A percentile compares a stretch with the other conserved stretches of the same genome.
phyloP scores from a whole-genome alignment of 352 stramenopile genomes.

The Blastocystis sp. region DNA sequence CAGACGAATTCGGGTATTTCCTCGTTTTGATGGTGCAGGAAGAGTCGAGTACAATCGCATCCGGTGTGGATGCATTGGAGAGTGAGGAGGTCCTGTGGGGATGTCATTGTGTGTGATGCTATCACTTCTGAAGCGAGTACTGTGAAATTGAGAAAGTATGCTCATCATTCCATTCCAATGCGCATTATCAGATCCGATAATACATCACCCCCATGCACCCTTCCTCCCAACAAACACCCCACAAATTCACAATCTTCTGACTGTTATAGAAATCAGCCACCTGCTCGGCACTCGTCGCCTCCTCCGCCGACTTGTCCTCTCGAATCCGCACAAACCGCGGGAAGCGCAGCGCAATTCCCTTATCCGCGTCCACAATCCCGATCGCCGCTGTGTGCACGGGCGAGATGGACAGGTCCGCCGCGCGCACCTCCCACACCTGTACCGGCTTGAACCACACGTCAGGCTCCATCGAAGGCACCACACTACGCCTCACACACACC shows the following conservation, averaged over 20 bases:
- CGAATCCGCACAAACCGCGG: conserved; percentile 93
- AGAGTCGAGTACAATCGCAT: conserved; percentile 14
- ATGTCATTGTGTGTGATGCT: neutral
- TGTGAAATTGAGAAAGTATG: too few species aligned
- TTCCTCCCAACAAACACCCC: conserved; percentile 1
- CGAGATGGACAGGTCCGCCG: conserved; percentile 94
- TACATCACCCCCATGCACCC: too few species aligned
- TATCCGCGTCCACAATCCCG: conserved; percentile 76
- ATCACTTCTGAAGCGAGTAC: too few species aligned
- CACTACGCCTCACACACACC: conserved; percentile 68
- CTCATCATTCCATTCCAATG: too few species aligned
- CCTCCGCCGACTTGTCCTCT: conserved; percentile 91
- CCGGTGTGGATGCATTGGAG: conserved; percentile 23
- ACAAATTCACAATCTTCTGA: conserved; percentile 75
- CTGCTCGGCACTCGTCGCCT: conserved; percentile 91
- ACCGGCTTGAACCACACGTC: conserved; percentile 90
- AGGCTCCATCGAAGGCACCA: conserved; percentile 75
- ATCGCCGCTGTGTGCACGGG: conserved; percentile 93
- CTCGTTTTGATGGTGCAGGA: neutral
- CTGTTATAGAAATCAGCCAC: conserved; percentile 85
- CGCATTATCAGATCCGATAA: too few species aligned
- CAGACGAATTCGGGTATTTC: conserved; percentile 41
- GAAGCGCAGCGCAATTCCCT: conserved; percentile 95
- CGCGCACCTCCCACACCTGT: conserved; percentile 91
- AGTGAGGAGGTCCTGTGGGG: neutral